phyloP scores from a whole-genome alignment of 768 basidiomycete genomes.

The Podaxis mareebaensis region DNA sequence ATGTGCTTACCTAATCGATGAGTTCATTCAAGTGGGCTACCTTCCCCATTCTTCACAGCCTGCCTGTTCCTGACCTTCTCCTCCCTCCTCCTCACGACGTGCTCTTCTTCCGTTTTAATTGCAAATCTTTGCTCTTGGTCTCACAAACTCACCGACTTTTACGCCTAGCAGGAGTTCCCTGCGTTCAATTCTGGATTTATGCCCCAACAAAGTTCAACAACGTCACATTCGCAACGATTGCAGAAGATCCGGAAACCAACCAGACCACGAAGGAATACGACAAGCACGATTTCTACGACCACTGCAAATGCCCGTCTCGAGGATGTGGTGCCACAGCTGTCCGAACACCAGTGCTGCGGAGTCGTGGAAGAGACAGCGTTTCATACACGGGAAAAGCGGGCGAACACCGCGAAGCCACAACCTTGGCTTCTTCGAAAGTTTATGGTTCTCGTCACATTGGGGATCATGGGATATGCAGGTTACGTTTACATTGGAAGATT shows the following conservation, averaged over 20 bases:
- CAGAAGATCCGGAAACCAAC: constrained; percentile 4
- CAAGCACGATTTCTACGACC: constrained; percentile 1
- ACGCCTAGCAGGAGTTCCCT: not conserved
- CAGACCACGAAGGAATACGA: not conserved
- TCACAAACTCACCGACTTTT: not conserved
- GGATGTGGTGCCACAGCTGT: constrained; percentile 7
- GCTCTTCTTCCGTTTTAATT: not conserved
- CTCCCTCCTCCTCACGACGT: not conserved
- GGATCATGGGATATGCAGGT: constrained; percentile 61
- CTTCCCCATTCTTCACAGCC: not conserved
- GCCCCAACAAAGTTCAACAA: not conserved
- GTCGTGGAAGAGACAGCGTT: constrained; percentile 50
- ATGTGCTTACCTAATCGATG: constrained; percentile 2
- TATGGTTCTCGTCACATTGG: constrained; percentile 57
- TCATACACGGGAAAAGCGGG: constrained; percentile 40
- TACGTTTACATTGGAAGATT: constrained; percentile 82
- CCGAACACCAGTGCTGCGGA: constrained; percentile 43
- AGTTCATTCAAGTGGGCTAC: not conserved
- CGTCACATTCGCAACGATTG: constrained; percentile 4
- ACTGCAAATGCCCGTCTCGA: not conserved
- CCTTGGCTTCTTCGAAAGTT: constrained; percentile 79
- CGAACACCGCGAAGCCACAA: constrained; percentile 49
- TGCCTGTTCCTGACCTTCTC: not conserved
- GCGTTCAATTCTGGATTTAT: not conserved
- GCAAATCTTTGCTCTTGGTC: not conserved